Evolutionary conservation across 192 early-diverging fungal species (phyloP).

Genomic region (Coemansia sp.): DNA sequence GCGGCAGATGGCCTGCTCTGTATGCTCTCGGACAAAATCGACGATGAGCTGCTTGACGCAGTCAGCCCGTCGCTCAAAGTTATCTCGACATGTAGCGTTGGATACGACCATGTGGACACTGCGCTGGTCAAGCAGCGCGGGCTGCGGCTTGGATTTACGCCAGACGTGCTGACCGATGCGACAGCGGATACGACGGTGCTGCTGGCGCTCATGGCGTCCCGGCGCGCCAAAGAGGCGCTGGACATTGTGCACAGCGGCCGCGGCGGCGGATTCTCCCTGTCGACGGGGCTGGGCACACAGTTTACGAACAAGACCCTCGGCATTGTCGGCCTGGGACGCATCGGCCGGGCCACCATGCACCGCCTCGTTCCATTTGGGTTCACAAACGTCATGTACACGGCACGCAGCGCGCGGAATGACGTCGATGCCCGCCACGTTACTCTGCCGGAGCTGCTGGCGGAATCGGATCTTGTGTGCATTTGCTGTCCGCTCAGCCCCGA

Average conservation of each 20-base stretch:
- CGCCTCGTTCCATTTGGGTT: constrained; percentile 74
- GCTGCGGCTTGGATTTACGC: constrained; percentile 76
- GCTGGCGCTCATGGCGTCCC: constrained; percentile 69
- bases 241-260: constrained; percentile 9
- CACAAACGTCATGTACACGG: constrained; percentile 60
- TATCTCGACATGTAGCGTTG: constrained; percentile 78
- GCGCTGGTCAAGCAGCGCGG: constrained; percentile 45
- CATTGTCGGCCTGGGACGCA: constrained; percentile 81
- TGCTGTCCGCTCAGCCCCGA: constrained; percentile 70
- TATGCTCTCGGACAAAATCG: constrained; percentile 73
- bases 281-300: constrained; percentile 60
- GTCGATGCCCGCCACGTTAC: constrained; percentile 54
- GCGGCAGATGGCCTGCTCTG: constrained; percentile 62
- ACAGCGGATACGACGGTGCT: constrained; percentile 78
- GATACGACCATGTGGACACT: constrained; percentile 78
- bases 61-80: constrained; percentile 66
- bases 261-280: constrained; percentile 25
- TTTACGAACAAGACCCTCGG: constrained; percentile 77
- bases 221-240: constrained; percentile 64
- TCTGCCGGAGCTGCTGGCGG: constrained; percentile 59
- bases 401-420: constrained; percentile 53
- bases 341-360: constrained; percentile 71
- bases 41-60: constrained; percentile 63
- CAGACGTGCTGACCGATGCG: constrained; percentile 85
- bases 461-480: constrained; percentile 72